Base-by-base conservation (phyloP, 192 early-diverging fungal species). In the Polychytrium aggregatum region DNA sequence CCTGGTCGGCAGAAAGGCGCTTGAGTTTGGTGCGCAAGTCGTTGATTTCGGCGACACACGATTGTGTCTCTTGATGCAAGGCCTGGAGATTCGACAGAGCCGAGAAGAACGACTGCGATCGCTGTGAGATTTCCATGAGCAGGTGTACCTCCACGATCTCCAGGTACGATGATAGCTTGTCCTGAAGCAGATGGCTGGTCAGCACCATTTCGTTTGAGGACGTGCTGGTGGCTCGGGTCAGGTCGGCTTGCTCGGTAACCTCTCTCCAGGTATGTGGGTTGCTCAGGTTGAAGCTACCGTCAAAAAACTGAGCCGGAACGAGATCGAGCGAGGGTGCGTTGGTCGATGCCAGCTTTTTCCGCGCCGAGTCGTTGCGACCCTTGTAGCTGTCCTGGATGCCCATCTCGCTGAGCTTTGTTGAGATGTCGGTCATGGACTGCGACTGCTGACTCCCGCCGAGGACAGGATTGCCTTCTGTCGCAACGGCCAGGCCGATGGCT, bases 71-170 rank as follows among this genome's bases (percentile, higher is more conserved):
- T 0, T 81, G 75, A 60, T 99, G 88, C 34, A 99, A 65, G 11
- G 83, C 84, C 62, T 97, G 86, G 31, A 99, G 70, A 48, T 90
- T 97, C 6, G 84, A 82, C 9, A 99, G 65, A 0, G 96, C 94
- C 26, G 85, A 82, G 60, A 99, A 99, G 55, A 99, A 99, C 0
- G 94, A 91, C 8, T 83, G 78, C n/a, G 90, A 92, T 21, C 94
- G 68, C 20, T 81, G 76, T 28, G 90, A 90, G 36, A 99, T 99
- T 58, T 99, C 96, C 38, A 82, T 83, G 18, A 92, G 82, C 24
- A 99, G 62, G 49, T 97, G 91, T 1, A 87, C 82, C 57, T 99
- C 94, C 2, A 97, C 88, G 0, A 84, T 85, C 57, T 99, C 96
- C 49, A 91, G 69, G 51, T 91, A 90, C 46, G 83, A 76, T 0